Percentiles rank a stretch among this genome's conserved stretches.
phyloP scores from a whole-genome alignment of 305 asterid species.

The Fraxinus latifolia region DNA sequence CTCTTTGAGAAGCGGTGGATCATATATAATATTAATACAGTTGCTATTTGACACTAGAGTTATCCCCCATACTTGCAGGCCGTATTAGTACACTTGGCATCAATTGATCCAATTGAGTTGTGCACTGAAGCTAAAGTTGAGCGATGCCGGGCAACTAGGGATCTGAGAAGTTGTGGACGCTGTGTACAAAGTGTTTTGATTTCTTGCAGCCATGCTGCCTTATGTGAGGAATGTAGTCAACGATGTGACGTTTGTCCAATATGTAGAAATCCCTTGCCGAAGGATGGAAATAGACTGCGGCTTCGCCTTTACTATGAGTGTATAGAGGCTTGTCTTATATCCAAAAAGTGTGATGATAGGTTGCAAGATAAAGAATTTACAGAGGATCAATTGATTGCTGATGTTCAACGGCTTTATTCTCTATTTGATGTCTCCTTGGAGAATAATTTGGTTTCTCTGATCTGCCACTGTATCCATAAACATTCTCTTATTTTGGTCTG shows the following conservation, averaged over 20 bases:
- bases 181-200: conserved; percentile 63
- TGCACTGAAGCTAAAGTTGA: conserved; percentile 94
- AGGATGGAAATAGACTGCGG: conserved; percentile 53
- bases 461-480: conserved; percentile 90
- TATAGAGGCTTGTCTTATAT: conserved; percentile 78
- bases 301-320: conserved; percentile 86
- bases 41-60: not conserved
- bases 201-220: conserved; percentile 83
- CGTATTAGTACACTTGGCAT: conserved; percentile 72
- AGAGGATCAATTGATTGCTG: conserved; percentile 60
- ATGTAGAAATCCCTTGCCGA: conserved; percentile 63
- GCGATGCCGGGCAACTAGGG: conserved; percentile 91
- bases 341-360: conserved; percentile 73
- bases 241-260: conserved; percentile 90
- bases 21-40: not conserved
- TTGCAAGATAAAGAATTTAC: conserved; percentile 58
- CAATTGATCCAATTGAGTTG: conserved; percentile 74
- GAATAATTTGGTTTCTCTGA: conserved; percentile 73
- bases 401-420: conserved; percentile 72
- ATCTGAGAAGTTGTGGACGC: conserved; percentile 88
- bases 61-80: conserved; percentile 42
- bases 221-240: conserved; percentile 92
- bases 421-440: conserved; percentile 88
- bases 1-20: not conserved
- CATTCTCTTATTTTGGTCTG: conserved; percentile 17